Evolutionary conservation across 2,329 filamentous ascomycete genomes (phyloP).

Genomic region (Alternaria burnsii): DNA sequence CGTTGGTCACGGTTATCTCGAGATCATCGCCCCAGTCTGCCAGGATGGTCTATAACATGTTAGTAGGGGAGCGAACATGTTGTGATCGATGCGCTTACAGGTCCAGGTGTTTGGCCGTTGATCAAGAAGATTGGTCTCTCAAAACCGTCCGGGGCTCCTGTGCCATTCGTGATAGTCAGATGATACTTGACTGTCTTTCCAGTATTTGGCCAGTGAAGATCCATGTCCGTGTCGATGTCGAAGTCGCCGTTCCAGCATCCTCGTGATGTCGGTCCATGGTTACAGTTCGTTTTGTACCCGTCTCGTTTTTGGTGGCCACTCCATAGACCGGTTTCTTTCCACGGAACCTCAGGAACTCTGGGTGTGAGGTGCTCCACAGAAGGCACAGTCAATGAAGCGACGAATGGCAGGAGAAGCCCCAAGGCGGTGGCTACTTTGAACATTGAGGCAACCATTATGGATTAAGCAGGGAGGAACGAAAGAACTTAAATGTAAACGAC

Average conservation of each 20-base stretch:
- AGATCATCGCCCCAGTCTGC: constrained; percentile 54
- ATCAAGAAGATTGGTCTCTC: constrained; percentile 52
- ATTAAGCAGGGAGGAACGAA: constrained; percentile 13
- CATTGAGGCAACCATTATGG: constrained; percentile 20
- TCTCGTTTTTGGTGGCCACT: constrained; percentile 15
- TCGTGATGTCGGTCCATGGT: constrained; percentile 34
- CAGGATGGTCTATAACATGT: constrained; percentile 51
- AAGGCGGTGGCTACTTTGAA: constrained; percentile 16
- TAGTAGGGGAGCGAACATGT: constrained; percentile 8
- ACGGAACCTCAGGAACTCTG: constrained; percentile 28
- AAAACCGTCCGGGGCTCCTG: constrained; percentile 58
- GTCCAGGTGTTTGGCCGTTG: constrained; percentile 59
- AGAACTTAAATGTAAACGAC: constrained; percentile 14
- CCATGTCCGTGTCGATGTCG: constrained; percentile 56
- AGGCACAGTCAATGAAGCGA: constrained; percentile 30
- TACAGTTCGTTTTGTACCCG: constrained; percentile 27
- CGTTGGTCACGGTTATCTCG: constrained; percentile 50
- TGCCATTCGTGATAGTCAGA: constrained; percentile 55
- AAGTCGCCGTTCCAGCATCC: constrained; percentile 42
- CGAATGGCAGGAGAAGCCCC: constrained; percentile 24
- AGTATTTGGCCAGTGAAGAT: constrained; percentile 53
- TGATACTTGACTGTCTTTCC: constrained; percentile 55
- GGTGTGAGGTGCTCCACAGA: constrained; percentile 15
- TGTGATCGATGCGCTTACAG: constrained; percentile 46
- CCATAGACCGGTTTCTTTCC: constrained; percentile 31